A percentile compares a stretch with the other conserved stretches of the same genome.
phyloP scores from a whole-genome alignment of 2,329 filamentous ascomycete genomes.

The Xylaria sp. region DNA sequence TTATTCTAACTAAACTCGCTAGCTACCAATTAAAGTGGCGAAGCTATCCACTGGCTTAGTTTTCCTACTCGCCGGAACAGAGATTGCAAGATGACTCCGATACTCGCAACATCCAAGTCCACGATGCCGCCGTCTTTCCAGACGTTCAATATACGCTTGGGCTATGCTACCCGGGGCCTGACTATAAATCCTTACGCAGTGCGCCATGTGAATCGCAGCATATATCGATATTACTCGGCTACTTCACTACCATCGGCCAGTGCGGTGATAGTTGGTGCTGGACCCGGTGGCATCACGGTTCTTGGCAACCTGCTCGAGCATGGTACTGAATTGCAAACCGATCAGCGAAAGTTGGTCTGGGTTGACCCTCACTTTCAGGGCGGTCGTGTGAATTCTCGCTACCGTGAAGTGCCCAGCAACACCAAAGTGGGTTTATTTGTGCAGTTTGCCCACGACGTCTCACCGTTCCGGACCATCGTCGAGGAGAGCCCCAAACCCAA shows the following conservation, averaged over 20 bases:
- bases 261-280: conserved; percentile 69
- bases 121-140: conserved; percentile 29
- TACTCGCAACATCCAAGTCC: conserved; percentile 17
- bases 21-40: background rate
- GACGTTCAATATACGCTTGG: conserved; percentile 23
- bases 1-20: background rate
- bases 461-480: conserved; percentile 64
- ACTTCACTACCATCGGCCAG: conserved; percentile 29
- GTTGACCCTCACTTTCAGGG: conserved; percentile 67
- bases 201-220: conserved; percentile 18
- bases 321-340: conserved; percentile 44
- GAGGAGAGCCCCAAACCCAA: conserved; percentile 61
- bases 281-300: conserved; percentile 68
- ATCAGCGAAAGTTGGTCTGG: conserved; percentile 64
- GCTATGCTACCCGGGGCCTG: conserved; percentile 10
- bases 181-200: background rate
- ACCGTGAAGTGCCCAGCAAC: conserved; percentile 71
- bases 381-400: conserved; percentile 63
- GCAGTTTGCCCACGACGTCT: conserved; percentile 64
- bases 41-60: conserved; percentile 12
- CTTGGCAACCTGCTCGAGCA: conserved; percentile 71
- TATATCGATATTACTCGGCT: conserved; percentile 53
- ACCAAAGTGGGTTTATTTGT: conserved; percentile 71
- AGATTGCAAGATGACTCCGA: conserved; percentile 15
- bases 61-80: background rate